Percentiles rank a stretch among this genome's conserved stretches.
Conservation (phyloP, 2,329 filamentous ascomycete species). For the Colletotrichum sp. region DNA sequence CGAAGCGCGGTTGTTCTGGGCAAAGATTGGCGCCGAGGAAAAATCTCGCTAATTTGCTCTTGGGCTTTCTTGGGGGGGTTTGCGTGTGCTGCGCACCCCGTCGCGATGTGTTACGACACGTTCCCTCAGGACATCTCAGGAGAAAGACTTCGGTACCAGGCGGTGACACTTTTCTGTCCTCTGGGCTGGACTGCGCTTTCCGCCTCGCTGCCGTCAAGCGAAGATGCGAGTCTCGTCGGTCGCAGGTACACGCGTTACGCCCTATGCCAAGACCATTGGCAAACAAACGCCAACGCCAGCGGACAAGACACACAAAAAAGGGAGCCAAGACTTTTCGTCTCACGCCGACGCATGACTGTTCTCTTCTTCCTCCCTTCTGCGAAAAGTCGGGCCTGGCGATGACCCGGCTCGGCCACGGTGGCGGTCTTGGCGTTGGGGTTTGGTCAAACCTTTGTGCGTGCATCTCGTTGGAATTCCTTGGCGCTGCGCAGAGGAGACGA, state of each 20-base stretch:
- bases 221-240: neutral
- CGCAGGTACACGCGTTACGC: neutral
- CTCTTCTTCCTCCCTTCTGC: neutral
- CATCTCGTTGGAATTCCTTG: neutral
- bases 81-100: neutral
- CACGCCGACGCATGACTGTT: neutral
- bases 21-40: neutral
- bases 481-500: neutral
- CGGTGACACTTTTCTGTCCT: neutral
- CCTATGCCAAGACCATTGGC: neutral
- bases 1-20: neutral
- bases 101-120: neutral
- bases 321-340: neutral
- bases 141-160: accelerated
- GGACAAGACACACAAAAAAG: neutral
- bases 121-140: neutral
- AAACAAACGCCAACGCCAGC: neutral
- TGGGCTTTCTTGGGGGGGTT: neutral
- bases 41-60: neutral
- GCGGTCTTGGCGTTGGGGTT: conserved; percentile 7
- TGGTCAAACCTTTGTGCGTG: neutral
- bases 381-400: neutral
- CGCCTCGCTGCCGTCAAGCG: neutral
- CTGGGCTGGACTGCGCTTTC: neutral
- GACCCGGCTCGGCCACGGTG: neutral